These are phyloP conservation scores for Tolypocladium cylindrosporum DNA, from an alignment of 2,329 filamentous ascomycete genomes.

Conservation along the genomic window DNA sequence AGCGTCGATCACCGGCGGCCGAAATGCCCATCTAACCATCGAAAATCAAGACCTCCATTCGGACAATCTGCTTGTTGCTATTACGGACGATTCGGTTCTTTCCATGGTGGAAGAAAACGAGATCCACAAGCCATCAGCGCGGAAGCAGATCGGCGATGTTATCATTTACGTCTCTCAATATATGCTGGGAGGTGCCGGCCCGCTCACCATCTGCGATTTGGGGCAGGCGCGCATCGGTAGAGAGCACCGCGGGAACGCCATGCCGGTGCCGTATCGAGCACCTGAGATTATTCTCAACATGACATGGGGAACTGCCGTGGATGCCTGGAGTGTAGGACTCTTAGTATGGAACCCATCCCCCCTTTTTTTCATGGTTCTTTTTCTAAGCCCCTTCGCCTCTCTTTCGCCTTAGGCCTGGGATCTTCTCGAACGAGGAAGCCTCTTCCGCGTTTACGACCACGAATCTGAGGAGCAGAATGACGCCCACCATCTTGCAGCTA, in stretches of 20 bases:
- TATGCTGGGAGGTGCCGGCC: slow-evolving; percentile 19
- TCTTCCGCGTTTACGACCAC: slow-evolving; percentile 14
- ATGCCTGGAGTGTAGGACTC: slow-evolving; percentile 25
- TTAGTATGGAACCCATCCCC: slow-evolving; percentile 13
- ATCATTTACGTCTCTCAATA: slow-evolving; percentile 21
- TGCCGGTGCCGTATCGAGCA: slow-evolving; percentile 20
- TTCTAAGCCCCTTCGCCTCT: not conserved
- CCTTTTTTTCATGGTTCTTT: slow-evolving; percentile 5
- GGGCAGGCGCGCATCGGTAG: slow-evolving; percentile 23
- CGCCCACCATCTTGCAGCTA: slow-evolving; percentile 16
- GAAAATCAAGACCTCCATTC: slow-evolving; percentile 22
- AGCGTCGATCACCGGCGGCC: no score
- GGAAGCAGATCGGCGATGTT: slow-evolving; percentile 16
- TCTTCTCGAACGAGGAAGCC: slow-evolving; percentile 9
- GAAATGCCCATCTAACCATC: not conserved
- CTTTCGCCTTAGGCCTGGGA: slow-evolving; percentile 12
- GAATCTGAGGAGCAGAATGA: slow-evolving; percentile 13
- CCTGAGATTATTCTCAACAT: slow-evolving; percentile 27
- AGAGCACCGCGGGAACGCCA: slow-evolving; percentile 12
- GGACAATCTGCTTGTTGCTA: slow-evolving; percentile 24
- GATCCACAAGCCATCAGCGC: slow-evolving; percentile 16
- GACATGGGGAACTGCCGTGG: slow-evolving; percentile 20
- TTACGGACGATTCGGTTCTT: slow-evolving; percentile 20
- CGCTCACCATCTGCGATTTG: slow-evolving; percentile 22
- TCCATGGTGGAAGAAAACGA: slow-evolving; percentile 19